Evolutionary conservation across 345 rosid species (phyloP).

Genomic region (Raphanus sativus): DNA sequence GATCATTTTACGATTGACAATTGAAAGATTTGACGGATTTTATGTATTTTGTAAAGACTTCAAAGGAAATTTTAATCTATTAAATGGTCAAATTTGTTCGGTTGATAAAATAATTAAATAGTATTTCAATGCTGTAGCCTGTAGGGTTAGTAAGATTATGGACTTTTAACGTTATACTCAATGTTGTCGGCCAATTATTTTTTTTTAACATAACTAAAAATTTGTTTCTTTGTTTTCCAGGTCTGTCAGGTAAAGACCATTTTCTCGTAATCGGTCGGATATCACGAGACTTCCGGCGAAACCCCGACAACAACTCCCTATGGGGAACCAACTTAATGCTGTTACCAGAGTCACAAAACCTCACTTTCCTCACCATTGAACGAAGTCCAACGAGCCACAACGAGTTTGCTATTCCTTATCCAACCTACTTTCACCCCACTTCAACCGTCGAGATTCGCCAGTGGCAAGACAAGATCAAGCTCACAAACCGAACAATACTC

Average conservation of each 20-base stretch:
- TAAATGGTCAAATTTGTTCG: no score
- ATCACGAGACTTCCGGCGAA: conserved; percentile 54
- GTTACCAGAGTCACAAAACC: conserved; percentile 49
- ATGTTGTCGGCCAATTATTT: neutral
- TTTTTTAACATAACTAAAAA: neutral
- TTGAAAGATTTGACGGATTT: neutral
- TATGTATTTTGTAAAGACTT: neutral
- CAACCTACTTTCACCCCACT: conserved; percentile 60
- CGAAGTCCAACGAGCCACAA: conserved; percentile 43
- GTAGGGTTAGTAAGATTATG: neutral
- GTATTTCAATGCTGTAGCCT: neutral
- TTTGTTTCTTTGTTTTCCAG: neutral
- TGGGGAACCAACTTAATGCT: conserved; percentile 60
- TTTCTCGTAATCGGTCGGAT: conserved; percentile 58
- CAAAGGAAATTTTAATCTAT: no score
- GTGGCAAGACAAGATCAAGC: conserved; percentile 51
- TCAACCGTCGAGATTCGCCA: conserved; percentile 28
- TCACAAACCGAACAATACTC: conserved; percentile 30
- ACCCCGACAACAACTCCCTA: neutral
- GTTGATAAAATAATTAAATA: neutral
- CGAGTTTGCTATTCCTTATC: conserved; percentile 63
- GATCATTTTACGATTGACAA: neutral
- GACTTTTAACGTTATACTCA: neutral
- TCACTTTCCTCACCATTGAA: conserved; percentile 55
- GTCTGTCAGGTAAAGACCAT: conserved; percentile 58